Conservation (phyloP, 179 eudicot genomes). For the Vitellaria paradoxa region DNA sequence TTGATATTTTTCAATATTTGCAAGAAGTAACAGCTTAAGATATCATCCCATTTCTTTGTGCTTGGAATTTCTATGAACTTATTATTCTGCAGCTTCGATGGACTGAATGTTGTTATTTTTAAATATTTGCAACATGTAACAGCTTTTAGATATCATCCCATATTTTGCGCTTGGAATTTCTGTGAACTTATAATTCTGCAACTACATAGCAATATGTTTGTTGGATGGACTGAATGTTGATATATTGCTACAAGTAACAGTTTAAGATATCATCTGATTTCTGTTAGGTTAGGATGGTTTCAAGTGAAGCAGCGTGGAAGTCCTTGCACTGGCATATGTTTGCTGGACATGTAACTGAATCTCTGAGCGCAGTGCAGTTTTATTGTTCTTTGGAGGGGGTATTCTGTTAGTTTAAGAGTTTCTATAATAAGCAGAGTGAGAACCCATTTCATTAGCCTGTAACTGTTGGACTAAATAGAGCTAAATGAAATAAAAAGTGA, state of each 20-base stretch:
- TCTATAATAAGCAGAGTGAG: background rate
- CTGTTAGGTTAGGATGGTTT: conserved; percentile 2
- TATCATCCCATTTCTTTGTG: background rate
- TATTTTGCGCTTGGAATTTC: conserved; percentile 7
- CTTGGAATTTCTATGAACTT: conserved; percentile 11
- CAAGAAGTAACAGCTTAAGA: background rate
- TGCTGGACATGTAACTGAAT: background rate
- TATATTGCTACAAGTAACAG: background rate
- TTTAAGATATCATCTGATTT: background rate
- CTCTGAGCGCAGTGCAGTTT: too few species aligned
- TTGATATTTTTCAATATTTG: conserved; percentile 4
- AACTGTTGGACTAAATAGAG: background rate
- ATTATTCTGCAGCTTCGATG: background rate
- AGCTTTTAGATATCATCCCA: background rate
- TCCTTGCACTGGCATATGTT: background rate
- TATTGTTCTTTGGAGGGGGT: too few species aligned
- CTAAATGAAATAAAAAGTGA: too few species aligned
- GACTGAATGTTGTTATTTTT: background rate
- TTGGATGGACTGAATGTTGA: background rate
- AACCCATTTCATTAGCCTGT: background rate
- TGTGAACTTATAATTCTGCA: background rate
- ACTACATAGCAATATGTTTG: background rate
- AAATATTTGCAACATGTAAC: conserved; percentile 3
- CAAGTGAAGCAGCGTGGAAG: background rate
- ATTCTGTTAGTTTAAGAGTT: too few species aligned